Base-by-base conservation (phyloP, 208 protist genomes). In the Naegleria lovaniensis region DNA sequence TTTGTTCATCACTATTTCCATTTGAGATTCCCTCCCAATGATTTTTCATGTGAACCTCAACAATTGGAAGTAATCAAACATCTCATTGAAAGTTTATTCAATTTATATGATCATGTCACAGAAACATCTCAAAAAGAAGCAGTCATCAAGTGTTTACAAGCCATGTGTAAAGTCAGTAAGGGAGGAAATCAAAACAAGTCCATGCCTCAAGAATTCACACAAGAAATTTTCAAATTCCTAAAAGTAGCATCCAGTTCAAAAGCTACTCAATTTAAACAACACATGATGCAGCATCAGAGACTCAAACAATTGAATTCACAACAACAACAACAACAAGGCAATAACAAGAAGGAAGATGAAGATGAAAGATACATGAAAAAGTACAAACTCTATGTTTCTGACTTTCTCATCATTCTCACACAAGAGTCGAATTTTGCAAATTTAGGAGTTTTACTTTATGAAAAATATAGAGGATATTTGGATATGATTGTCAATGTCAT, bases 401-500 rank as follows among this genome's bases (percentile, higher is more conserved):
- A 33, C 0, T 79, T 79, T 79, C 19, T 33, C n/a, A 79, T n/a
- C 5, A 79, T 79, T 33, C 67, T 79, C 0, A 79, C 29, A 11
- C 67, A 79, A 79, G 67, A 79, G 36, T 79, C 67, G 7, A 79
- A 79, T n/a, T 79, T 79, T 79, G 67, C 67, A 19, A 79, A 79
- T 36, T 79, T 79, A 25, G 67, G 67, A 36, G 9, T 36, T 79
- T 13, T 36, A 13, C 29, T 79, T 0, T 79, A 79, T 79, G 67
- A 79, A 79, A 19, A 79, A 36, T 79, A 79, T 36, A 79, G 67
- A 29, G 67, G 29, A 11, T 36, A 79, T 36, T n/a, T 79, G 19
- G 67, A 36, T 9, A 79, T 79, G 67, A 79, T 79, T 79, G 67
- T 79, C 19, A 79, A 79, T 79, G 67, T 79, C n/a, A 79, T 79